Base-by-base conservation (phyloP, 805 yeast species). In the Kluyveromyces aestuarii region DNA sequence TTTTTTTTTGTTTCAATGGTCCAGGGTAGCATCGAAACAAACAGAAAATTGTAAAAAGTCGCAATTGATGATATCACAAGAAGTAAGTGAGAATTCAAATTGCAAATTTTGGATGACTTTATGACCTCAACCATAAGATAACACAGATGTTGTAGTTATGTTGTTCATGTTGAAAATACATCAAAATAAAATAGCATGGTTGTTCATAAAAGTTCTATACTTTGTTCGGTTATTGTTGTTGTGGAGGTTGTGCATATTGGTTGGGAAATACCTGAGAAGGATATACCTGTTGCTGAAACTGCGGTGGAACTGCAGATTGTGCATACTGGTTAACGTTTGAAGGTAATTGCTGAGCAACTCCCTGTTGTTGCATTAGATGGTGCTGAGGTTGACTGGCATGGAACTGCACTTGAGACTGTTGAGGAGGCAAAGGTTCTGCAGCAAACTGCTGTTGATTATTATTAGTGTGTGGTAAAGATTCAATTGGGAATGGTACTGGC, bases 401-500 rank as follows among this genome's bases (percentile, higher is more conserved):
- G 25, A 56, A 66, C 48, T 64, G 68, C 38, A 62, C 67, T 47
- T 63, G 68, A 18, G 60, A 56, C 30, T 60, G 63, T 37, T 63
- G 64, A 36, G 57, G 63, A 40, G 49, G 51, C 42, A 45, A 40
- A 13, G 44, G 30, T 45, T 52, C 37, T 2, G 30, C 6, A 30
- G 40, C 37, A 27, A 25, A 41, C 46, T 58, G 64, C 16, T 51
- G 51, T 40, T 60, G 67, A 39, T 56, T 63, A 44, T 55, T 62
- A 43, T 58, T 64, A 16, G 68, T 68, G 43, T 59, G 59, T 53
- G 82, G 81, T 57, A 77, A 66, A 43, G 73, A 71, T 53, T 84
- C 84, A 50, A 85, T 77, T 59, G 86, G 86, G 75, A 87, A 84
- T n/a, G 96, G 96, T 64, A 81, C 81, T 60, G 97, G 97, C 50